Evolutionary conservation across 2,329 filamentous ascomycete genomes (phyloP), one percentile per base, ranked within the genome.

Genomic region (Helminthosporium solani): DNA sequence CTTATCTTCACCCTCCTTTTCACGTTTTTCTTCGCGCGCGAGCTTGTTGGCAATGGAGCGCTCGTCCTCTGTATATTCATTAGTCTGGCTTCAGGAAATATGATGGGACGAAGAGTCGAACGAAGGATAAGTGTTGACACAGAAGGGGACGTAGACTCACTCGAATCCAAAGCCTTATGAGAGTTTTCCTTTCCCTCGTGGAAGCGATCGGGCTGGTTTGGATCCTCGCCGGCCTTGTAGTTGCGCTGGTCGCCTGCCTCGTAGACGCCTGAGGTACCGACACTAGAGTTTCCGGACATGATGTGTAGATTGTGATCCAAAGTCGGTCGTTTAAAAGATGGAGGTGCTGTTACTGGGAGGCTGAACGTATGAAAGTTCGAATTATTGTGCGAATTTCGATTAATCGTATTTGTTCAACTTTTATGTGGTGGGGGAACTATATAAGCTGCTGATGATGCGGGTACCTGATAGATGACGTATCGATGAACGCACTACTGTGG

Each of bases 221-320:
- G 35, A 12, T 25, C 20, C 50, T 79, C 73, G 2, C 79, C 76
- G 48, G 79, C 66, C 51, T 81, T 79, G 51, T 72, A 67, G 67
- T 83, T 89, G 60, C 81, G 80, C 71, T 94, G 88, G 72, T 94
- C 88, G 47, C 84, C 85, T 46, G 79, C 84, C 73, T 91, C 86
- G 73, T 94, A 91, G 67, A 89, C 73, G 50, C 72, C 68, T 53
- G 72, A 61, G 67, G 75, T 78, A 57, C 88, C 88, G 65, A 92
- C 86, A 65, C 77, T 86, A 47, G 86, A 88, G 45, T 70, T 73
- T 60, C 74, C 73, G 59, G 73, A 75, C 76, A 80, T 78, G 57
- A 44, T 77, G 57, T 42, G 7, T 42, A 3, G 40, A 20, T 14
- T 40, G 23, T 16, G 23, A 31, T 2, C n/a, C n/a, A n/a, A n/a